Evolutionary conservation across 2,329 filamentous ascomycete genomes (phyloP).

Genomic region (Lasiodiplodia hormozganensis): DNA sequence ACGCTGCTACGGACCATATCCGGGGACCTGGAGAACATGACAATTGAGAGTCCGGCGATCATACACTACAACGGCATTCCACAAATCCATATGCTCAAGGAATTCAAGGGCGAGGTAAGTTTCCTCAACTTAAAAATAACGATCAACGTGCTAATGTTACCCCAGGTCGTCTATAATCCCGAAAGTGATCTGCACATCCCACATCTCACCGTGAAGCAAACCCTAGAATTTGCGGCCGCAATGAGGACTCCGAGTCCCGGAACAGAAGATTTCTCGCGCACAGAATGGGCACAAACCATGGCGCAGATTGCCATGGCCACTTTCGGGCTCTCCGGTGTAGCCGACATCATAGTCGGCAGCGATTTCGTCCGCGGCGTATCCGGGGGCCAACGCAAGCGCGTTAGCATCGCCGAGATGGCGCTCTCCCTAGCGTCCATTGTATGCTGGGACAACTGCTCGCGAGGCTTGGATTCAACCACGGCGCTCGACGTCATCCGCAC

Average conservation of each 20-base stretch:
- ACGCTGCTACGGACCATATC: constrained; percentile 69
- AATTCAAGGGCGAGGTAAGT: constrained; percentile 52
- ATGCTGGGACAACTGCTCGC: constrained; percentile 56
- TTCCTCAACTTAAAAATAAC: background rate
- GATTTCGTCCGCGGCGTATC: constrained; percentile 68
- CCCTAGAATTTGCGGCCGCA: constrained; percentile 63
- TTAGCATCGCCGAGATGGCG: constrained; percentile 64
- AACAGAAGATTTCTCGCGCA: background rate
- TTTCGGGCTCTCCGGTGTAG: constrained; percentile 62
- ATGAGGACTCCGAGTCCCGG: constrained; percentile 47
- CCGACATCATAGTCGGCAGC: constrained; percentile 62
- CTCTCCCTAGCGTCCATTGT: constrained; percentile 49
- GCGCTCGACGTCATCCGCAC: constrained; percentile 65
- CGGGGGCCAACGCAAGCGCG: constrained; percentile 67
- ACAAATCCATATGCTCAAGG: constrained; percentile 52
- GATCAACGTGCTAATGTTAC: background rate
- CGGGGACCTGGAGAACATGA: constrained; percentile 66
- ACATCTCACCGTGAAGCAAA: constrained; percentile 63
- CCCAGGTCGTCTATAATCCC: constrained; percentile 51
- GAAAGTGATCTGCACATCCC: constrained; percentile 62
- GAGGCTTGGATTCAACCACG: constrained; percentile 50
- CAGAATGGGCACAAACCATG: background rate
- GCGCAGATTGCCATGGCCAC: constrained; percentile 60
- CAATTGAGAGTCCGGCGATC: constrained; percentile 59
- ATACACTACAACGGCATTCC: constrained; percentile 60